A percentile compares a stretch with the other conserved stretches of the same genome.
phyloP scores from a whole-genome alignment of 1,284 basidiomycete genomes.

The Heliocybe sulcata region DNA sequence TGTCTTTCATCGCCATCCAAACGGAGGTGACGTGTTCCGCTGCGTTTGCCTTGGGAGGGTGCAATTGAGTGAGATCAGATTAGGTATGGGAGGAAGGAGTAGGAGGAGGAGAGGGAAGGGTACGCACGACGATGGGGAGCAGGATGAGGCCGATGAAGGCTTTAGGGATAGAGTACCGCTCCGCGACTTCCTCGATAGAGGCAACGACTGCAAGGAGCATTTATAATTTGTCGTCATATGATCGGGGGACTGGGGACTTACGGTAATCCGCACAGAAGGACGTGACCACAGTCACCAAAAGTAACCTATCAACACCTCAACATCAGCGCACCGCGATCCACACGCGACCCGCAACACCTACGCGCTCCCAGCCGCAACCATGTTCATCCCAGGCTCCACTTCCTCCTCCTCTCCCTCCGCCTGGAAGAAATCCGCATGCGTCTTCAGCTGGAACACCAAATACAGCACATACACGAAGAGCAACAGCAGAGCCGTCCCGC shows the following conservation, averaged over 20 bases:
- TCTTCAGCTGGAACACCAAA: conserved; percentile 64
- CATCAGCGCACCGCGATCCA: background rate
- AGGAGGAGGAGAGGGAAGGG: background rate
- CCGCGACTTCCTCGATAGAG: conserved; percentile 85
- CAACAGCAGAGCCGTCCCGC: conserved; percentile 80
- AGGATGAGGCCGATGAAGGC: conserved; percentile 74
- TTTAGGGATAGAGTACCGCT: conserved; percentile 76
- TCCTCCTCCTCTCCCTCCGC: conserved; percentile 34
- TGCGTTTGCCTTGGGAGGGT: conserved; percentile 53
- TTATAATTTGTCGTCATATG: background rate
- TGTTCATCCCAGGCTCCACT: conserved; percentile 62
- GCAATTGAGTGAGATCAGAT: background rate
- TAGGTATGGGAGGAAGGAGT: background rate
- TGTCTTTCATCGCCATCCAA: conserved; percentile 87
- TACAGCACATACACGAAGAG: conserved; percentile 81
- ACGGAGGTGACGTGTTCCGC: conserved; percentile 80
- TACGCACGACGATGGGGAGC: conserved; percentile 62
- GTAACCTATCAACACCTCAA: conserved; percentile 32
- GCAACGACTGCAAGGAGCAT: conserved; percentile 56
- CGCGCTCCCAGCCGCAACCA: conserved; percentile 53
- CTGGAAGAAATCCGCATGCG: conserved; percentile 39
- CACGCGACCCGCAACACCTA: no score
- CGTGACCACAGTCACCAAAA: conserved; percentile 71
- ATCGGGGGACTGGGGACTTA: conserved; percentile 24
- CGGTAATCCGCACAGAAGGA: conserved; percentile 82